These are phyloP conservation scores for Dujonia santamariae DNA, from an alignment of 1,139 yeast species.

Conservation along the genomic window DNA sequence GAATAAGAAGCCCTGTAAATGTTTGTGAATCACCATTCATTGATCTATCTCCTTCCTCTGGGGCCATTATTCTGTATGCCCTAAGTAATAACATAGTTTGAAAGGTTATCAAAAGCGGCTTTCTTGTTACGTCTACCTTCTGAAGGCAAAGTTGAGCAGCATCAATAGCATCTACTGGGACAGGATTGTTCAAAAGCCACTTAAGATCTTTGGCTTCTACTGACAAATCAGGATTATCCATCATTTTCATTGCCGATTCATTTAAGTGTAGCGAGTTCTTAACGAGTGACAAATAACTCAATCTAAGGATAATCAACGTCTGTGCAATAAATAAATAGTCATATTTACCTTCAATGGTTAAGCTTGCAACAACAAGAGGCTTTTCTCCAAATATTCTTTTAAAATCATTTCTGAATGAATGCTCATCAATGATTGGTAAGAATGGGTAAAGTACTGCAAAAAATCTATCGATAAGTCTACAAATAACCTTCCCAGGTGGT, in stretches of 20 bases:
- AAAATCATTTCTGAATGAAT: conserved; percentile 9
- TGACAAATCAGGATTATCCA: neutral
- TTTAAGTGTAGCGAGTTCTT: conserved; percentile 18
- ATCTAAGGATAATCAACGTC: conserved; percentile 13
- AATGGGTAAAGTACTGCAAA: conserved; percentile 36
- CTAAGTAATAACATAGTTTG: conserved; percentile 34
- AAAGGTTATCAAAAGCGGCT: conserved; percentile 38
- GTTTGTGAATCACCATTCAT: conserved; percentile 39
- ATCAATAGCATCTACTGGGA: conserved; percentile 31
- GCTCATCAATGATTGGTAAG: conserved; percentile 41
- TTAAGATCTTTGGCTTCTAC: conserved; percentile 20
- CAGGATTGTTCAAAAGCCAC: conserved; percentile 34
- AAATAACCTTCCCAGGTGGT: conserved; percentile 32
- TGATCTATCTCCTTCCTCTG: conserved; percentile 34
- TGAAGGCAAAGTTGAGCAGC: conserved; percentile 44
- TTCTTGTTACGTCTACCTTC: conserved; percentile 37
- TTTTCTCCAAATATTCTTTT: conserved; percentile 11
- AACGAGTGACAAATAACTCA: conserved; percentile 17
- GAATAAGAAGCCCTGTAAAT: conserved; percentile 25
- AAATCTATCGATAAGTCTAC: conserved; percentile 36
- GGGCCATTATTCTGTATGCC: conserved; percentile 27
- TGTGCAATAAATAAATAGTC: conserved; percentile 16
- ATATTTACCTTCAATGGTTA: too few species aligned
- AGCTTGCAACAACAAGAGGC: too few species aligned
- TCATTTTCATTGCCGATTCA: conserved; percentile 7